phyloP scores from a whole-genome alignment of 768 basidiomycete genomes.

The Termitomyces sp. region DNA sequence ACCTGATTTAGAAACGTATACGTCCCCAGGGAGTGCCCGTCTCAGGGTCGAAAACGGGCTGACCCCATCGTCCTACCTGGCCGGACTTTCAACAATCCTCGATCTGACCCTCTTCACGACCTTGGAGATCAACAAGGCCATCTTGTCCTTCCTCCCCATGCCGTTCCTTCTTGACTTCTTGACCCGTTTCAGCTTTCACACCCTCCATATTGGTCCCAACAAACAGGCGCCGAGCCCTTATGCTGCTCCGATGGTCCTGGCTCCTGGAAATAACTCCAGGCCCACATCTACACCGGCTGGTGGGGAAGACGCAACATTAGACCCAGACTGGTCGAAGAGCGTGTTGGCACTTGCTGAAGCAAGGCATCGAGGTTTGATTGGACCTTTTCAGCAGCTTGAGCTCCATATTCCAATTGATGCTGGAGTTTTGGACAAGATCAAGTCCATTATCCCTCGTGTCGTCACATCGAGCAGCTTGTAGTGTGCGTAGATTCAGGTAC shows the following conservation, averaged over 20 bases:
- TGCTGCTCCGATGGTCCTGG: neutral
- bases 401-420: neutral
- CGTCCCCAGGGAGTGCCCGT: conserved; percentile 4
- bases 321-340: neutral
- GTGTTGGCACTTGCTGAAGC: neutral
- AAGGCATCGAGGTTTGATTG: neutral
- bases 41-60: neutral
- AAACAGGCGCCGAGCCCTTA: conserved; percentile 4
- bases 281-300: neutral
- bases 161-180: neutral
- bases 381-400: neutral
- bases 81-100: neutral
- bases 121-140: neutral
- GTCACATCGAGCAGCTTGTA: neutral
- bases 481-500: too few species aligned
- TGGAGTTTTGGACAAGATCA: neutral
- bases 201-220: neutral
- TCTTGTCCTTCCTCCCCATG: neutral
- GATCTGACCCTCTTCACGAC: neutral
- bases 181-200: neutral
- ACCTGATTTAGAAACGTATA: neutral
- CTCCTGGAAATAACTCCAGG: neutral
- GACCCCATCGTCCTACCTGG: neutral
- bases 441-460: neutral
- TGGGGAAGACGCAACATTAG: neutral